Percentiles rank a stretch among this genome's conserved stretches.
These are phyloP conservation scores for Orobanche coerulescens DNA, from an alignment of 257 asterid species.

Conservation along the genomic window DNA sequence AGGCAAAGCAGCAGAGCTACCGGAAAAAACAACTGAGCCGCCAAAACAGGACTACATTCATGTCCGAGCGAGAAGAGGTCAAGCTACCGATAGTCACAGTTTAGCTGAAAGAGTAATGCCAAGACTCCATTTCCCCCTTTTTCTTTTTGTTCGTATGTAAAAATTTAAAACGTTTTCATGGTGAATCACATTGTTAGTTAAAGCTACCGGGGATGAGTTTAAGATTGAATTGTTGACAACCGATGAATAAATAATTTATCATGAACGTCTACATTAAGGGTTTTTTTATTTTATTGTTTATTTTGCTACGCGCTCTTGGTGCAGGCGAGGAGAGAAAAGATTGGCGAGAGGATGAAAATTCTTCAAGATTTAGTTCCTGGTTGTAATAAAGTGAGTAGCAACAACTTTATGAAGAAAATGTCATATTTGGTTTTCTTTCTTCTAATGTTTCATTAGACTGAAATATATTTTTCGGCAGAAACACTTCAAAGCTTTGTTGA, in stretches of 20 bases:
- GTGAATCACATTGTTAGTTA: background rate
- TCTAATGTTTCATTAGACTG: background rate
- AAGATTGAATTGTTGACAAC: background rate
- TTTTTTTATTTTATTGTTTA: background rate
- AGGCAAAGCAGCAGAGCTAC: constrained; percentile 32
- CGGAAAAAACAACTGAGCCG: constrained; percentile 37
- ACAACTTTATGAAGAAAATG: background rate
- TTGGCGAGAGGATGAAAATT: constrained; percentile 57
- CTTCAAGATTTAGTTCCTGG: constrained; percentile 67
- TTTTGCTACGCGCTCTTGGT: constrained; percentile 18
- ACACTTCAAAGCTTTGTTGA: background rate
- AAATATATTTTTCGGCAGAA: background rate
- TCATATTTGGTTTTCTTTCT: too few relatives aligned
- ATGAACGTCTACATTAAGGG: constrained; percentile 11
- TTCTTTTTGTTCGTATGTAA: background rate
- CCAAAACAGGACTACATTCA: constrained; percentile 62
- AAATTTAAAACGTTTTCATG: background rate
- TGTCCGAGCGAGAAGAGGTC: constrained; percentile 70
- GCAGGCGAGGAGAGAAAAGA: constrained; percentile 70
- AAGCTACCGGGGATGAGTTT: background rate
- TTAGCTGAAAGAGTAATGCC: constrained; percentile 59
- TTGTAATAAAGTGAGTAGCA: constrained; percentile 48
- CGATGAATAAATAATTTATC: constrained; percentile 7
- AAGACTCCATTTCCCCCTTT: background rate
- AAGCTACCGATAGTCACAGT: constrained; percentile 73